Percentiles rank a stretch among this genome's conserved stretches.
phyloP scores from a whole-genome alignment of 805 yeast genomes.

The Hanseniaspora singularis region DNA sequence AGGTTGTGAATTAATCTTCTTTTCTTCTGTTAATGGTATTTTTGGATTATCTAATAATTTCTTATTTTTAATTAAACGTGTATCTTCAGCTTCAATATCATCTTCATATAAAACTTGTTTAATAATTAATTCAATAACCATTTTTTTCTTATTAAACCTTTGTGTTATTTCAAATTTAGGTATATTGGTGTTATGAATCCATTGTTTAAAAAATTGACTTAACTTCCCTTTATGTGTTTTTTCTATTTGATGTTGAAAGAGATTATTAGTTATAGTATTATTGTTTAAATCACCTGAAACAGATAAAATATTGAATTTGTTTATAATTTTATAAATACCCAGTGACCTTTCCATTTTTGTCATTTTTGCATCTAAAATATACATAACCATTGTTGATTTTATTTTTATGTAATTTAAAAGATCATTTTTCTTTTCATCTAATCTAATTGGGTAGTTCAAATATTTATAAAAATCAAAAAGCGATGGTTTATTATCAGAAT shows the following conservation, averaged over 20 bases:
- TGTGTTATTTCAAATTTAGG: conserved; percentile 85
- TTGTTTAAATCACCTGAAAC: conserved; percentile 87
- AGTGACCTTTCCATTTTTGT: conserved; percentile 90
- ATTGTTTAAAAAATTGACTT: conserved; percentile 76
- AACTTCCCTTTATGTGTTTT: conserved; percentile 79
- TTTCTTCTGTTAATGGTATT: no score
- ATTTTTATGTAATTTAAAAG: conserved; percentile 60
- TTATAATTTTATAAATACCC: conserved; percentile 82
- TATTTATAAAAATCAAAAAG: conserved; percentile 26
- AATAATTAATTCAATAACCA: conserved; percentile 88
- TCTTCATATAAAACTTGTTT: conserved; percentile 76
- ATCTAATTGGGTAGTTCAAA: conserved; percentile 48
- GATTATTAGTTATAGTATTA: conserved; percentile 3
- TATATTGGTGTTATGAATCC: conserved; percentile 83
- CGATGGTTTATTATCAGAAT: conserved; percentile 71
- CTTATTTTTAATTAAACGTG: no score
- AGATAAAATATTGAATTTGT: conserved; percentile 81
- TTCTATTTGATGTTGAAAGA: conserved; percentile 83
- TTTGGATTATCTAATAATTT: no score
- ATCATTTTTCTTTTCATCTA: conserved; percentile 24
- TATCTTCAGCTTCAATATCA: conserved; percentile 32
- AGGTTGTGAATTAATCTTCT: neutral
- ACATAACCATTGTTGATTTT: conserved; percentile 77
- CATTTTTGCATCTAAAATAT: conserved; percentile 80
- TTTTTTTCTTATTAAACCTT: conserved; percentile 82